These are phyloP conservation scores for Russula olivacea DNA, from an alignment of 768 basidiomycete species.

Conservation along the genomic window DNA sequence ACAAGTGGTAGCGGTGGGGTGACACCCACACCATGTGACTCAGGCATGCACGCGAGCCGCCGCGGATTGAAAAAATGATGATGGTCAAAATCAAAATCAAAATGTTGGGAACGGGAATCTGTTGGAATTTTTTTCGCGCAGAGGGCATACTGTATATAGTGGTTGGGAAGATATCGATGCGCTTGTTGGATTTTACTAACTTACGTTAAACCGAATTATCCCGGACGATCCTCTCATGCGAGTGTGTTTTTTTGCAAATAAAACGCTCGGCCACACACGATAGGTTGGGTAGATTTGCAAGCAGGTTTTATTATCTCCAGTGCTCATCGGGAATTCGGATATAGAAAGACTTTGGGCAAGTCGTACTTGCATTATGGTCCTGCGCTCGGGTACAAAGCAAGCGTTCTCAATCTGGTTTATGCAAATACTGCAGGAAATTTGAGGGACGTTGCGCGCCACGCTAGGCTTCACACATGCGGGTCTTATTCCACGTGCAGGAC, in stretches of 20 bases:
- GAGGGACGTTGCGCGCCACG: slow-evolving; percentile 40
- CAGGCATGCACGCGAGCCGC: slow-evolving; percentile 33
- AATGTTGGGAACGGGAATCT: slow-evolving; percentile 29
- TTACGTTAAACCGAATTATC: slow-evolving; percentile 89
- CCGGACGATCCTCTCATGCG: slow-evolving; percentile 84
- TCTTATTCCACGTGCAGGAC: slow-evolving; percentile 68
- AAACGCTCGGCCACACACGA: neutral
- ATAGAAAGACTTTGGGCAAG: slow-evolving; percentile 65
- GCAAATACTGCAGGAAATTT: slow-evolving; percentile 74
- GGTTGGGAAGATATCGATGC: slow-evolving; percentile 65
- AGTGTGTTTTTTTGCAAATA: no score
- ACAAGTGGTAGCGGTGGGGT: no score
- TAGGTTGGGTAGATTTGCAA: slow-evolving; percentile 59
- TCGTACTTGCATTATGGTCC: slow-evolving; percentile 83
- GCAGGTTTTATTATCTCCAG: slow-evolving; percentile 81
- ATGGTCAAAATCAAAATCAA: neutral
- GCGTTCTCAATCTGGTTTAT: slow-evolving; percentile 90
- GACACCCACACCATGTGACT: no score
- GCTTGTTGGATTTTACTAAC: slow-evolving; percentile 74
- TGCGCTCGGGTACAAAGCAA: slow-evolving; percentile 64
- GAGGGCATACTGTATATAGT: no score
- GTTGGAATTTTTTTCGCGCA: slow-evolving; percentile 37
- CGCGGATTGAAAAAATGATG: neutral
- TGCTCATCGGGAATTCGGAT: slow-evolving; percentile 53
- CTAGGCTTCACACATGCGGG: slow-evolving; percentile 78